phyloP scores from a whole-genome alignment of 345 rosid genomes.

The Dipteronia dyeriana region DNA sequence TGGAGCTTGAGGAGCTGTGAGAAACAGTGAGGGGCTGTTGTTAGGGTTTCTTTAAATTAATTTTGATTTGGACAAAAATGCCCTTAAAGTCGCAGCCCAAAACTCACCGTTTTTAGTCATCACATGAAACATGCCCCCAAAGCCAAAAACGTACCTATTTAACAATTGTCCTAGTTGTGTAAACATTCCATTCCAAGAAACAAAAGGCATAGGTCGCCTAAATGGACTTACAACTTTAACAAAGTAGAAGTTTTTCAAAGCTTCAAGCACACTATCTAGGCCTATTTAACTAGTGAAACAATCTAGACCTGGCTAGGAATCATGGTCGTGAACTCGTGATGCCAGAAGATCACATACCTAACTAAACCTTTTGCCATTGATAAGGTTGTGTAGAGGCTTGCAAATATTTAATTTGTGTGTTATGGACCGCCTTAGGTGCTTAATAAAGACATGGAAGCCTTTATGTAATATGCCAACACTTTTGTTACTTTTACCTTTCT shows the following conservation, averaged over 20 bases:
- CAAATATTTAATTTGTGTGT: not conserved
- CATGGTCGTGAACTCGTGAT: not conserved
- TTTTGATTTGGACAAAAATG: too few species aligned
- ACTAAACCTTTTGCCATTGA: not conserved
- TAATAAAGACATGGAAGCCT: not conserved
- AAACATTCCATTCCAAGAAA: not conserved
- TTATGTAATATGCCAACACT: not conserved
- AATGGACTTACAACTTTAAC: not conserved
- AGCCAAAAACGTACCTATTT: too few species aligned
- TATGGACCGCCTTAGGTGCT: not conserved
- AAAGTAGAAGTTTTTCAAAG: not conserved
- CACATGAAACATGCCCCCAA: too few species aligned
- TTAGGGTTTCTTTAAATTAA: too few species aligned
- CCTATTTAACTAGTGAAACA: not conserved
- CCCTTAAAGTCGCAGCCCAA: too few species aligned
- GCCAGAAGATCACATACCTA: not conserved
- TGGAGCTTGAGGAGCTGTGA: too few species aligned
- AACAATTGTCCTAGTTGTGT: not conserved
- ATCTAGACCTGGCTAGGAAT: not conserved
- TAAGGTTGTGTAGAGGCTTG: not conserved
- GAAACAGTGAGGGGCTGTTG: too few species aligned
- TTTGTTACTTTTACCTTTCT: not conserved
- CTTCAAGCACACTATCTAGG: not conserved
- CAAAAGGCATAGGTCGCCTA: not conserved
- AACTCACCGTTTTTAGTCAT: too few species aligned